Evolutionary conservation across 73 alveolate genomes (phyloP), one percentile per base, ranked within the genome.

Genomic region (Paraurostyla sp.): DNA sequence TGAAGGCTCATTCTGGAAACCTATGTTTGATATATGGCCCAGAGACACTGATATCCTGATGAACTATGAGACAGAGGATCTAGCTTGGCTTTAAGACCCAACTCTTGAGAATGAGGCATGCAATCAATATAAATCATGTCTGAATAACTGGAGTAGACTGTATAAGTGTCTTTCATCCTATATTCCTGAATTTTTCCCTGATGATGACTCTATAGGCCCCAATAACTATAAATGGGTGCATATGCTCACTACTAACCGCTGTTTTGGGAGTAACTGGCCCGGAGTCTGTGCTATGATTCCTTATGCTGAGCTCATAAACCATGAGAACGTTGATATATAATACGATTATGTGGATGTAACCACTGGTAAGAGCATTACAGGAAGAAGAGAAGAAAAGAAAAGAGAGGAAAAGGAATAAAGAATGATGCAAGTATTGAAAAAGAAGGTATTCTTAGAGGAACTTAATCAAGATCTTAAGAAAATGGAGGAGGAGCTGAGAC

Each of bases 251-350:
- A 63, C 87, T 9, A 87, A 63, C 36, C 22, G 93, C 2, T 75
- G 90, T 57, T 87, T 87, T 75, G 93, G 93, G 23, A 16, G 60
- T 29, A 69, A 76, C 29, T 87, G 93, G 93, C 89, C 86, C 20
- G 89, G 86, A 0, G 81, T 73, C 0, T 76, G 89, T 42, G 29
- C 89, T 32, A 43, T 87, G 75, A 56, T 75, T 0, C 93, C 93
- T 18, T 87, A 29, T 46, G 87, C 89, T 6, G 93, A 87, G 43
- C 51, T 75, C 38, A 71, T 87, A 25, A 87, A 87, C 58, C 93
- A 87, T 38, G 93, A 87, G 76, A 87, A 87, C 33, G 93, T 87
- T 2, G 93, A 87, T 27, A 76, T 63, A 20, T 20, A 51, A 22
- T 87, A 87, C 54, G 93, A 87, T 45, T 49, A 71, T 25, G 22